A percentile compares a stretch with the other conserved stretches of the same genome.
Conservation (phyloP, 352 stramenopile genomes). For the Elongisporangium prolatum region DNA sequence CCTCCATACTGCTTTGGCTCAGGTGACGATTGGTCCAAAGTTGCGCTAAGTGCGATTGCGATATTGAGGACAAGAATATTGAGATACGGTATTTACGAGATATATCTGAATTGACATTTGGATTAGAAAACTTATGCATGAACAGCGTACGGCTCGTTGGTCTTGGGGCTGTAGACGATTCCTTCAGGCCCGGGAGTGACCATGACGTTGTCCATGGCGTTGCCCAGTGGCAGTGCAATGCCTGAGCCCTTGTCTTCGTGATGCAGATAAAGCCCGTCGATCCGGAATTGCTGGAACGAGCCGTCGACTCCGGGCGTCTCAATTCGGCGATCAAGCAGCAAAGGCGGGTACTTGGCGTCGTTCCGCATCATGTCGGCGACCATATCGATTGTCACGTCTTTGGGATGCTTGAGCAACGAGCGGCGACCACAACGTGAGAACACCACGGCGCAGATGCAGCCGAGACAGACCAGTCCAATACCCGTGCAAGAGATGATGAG, state of each 20-base stretch:
- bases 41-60: neutral
- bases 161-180: neutral
- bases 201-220: neutral
- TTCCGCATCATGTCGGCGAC: neutral
- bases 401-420: neutral
- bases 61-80: neutral
- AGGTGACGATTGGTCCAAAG: neutral
- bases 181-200: neutral
- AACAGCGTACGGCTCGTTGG: neutral
- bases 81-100: neutral
- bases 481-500: neutral
- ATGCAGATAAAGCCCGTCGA: neutral
- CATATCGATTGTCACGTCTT: neutral
- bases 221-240: neutral
- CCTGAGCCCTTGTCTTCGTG: neutral
- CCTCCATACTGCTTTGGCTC: conserved; percentile 23
- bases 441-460: neutral
- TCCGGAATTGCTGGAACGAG: neutral
- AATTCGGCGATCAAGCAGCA: neutral
- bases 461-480: neutral
- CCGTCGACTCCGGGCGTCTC: neutral
- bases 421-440: neutral
- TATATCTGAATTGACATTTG: neutral
- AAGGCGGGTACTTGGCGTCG: neutral
- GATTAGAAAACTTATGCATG: neutral